Evolutionary conservation across 139 green algal genomes (phyloP), one percentile per base, ranked within the genome.

Genomic region (Marvania coccoides): DNA sequence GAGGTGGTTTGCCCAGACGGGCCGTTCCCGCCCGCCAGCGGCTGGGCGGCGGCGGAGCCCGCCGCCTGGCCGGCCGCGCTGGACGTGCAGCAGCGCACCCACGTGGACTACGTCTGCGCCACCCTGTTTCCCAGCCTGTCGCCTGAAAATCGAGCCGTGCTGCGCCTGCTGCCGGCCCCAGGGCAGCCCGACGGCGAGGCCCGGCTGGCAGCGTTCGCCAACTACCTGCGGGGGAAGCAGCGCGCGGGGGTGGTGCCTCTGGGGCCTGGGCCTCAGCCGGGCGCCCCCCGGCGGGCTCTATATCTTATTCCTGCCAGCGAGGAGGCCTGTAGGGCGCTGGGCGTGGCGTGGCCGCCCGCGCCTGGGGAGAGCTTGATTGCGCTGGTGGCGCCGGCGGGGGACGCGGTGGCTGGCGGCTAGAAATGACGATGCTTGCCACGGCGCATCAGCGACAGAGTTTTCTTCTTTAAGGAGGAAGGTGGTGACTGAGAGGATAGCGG

Each of bases 181-280:
- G 26, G 33, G 23, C n/a, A n/a, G 1, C 60, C 70, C 19, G 13
- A 59, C 2, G 62, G 55, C 12, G 24, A 6, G 14, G 6, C 24
- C 3, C 15, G 54, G n/a, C 47, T 77, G 24, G 5, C 35, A 12
- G 54, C 60, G 8, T 77, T 77, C 47, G 54, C 46, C 6, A 24
- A 37, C 24, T 77, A 77, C 63, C 38, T 77, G 3, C 45, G 40
- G 23, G 37, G 26, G 26, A 77, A 77, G 51, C 37, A 54, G 9
- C 42, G 71, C 19, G 63, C 71, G 24, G 71, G 71, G 26, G 46
- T 77, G 36, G 71, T 77, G 58, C 15, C 42, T n/a, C 55, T 77
- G 39, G 54, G 54, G 46, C 42, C 63, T 33, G 55, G 55, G 37
- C 45, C 67, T 29, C 42, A 51, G 67, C 9, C 36, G 29, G 14